Conservation (phyloP, 148 eudicot species). For the Cornus kousa region DNA sequence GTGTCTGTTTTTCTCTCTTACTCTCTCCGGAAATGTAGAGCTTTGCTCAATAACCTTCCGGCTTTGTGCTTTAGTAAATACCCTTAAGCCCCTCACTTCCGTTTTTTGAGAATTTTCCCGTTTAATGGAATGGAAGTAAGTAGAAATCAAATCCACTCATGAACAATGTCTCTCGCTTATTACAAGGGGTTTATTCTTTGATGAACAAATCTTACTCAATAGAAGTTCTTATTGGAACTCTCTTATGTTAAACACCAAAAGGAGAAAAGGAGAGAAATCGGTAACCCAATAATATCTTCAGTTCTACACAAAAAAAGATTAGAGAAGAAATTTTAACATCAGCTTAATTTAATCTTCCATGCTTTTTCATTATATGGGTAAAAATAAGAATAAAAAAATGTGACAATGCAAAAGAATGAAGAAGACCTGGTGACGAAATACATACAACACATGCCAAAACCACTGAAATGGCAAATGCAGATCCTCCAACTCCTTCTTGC, state of each 20-base stretch:
- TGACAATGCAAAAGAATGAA: conserved; percentile 7
- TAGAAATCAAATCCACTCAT: neutral
- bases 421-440: conserved; percentile 25
- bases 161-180: neutral
- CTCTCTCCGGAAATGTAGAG: too few relatives aligned
- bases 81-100: too few relatives aligned
- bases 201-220: neutral
- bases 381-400: conserved; percentile 2
- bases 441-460: conserved; percentile 94
- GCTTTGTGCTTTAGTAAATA: too few relatives aligned
- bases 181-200: too few relatives aligned
- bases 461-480: conserved; percentile 83
- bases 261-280: neutral
- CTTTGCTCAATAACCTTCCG: too few relatives aligned
- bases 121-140: too few relatives aligned
- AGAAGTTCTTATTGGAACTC: conserved; percentile 1
- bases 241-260: neutral
- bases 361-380: neutral
- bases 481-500: conserved; percentile 69
- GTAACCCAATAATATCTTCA: neutral
- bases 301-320: neutral
- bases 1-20: too few relatives aligned
- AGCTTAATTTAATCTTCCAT: neutral
- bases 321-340: neutral
- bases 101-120: too few relatives aligned